phyloP scores from a whole-genome alignment of 495 filamentous ascomycete genomes.

The Chlorociboria aeruginascens region DNA sequence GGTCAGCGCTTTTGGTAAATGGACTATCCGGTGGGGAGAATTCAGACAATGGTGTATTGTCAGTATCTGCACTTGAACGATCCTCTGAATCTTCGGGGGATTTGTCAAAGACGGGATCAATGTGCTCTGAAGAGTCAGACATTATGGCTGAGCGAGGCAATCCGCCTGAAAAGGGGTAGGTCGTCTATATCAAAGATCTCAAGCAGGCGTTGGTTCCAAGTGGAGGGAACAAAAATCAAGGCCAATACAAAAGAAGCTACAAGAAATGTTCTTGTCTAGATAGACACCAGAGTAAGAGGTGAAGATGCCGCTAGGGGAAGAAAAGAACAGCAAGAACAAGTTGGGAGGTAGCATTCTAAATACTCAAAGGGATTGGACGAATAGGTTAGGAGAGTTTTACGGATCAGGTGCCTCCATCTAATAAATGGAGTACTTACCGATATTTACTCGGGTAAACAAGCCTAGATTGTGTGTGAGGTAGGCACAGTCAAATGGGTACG shows the following conservation, averaged over 20 bases:
- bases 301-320: neutral
- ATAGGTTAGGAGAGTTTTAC: neutral
- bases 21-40: slow-evolving; percentile 38
- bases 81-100: slow-evolving; percentile 16
- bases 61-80: slow-evolving; percentile 26
- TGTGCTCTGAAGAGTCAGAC: slow-evolving; percentile 12
- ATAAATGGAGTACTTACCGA: slow-evolving; percentile 15
- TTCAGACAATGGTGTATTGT: slow-evolving; percentile 36
- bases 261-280: neutral
- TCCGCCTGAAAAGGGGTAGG: no score
- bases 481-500: slow-evolving; percentile 8
- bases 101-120: slow-evolving; percentile 13
- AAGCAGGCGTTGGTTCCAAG: neutral
- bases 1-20: slow-evolving; percentile 17
- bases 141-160: neutral
- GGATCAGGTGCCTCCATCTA: slow-evolving; percentile 15
- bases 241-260: neutral
- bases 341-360: neutral
- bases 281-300: neutral
- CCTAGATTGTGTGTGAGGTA: slow-evolving; percentile 8
- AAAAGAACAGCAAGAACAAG: neutral
- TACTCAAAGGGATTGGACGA: neutral
- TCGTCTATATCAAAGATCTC: no score
- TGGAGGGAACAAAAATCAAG: neutral
- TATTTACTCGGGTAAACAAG: slow-evolving; percentile 15